Evolutionary conservation across 2,329 filamentous ascomycete genomes (phyloP), one percentile per base, ranked within the genome.

Genomic region (Chaetothyriales sp.): DNA sequence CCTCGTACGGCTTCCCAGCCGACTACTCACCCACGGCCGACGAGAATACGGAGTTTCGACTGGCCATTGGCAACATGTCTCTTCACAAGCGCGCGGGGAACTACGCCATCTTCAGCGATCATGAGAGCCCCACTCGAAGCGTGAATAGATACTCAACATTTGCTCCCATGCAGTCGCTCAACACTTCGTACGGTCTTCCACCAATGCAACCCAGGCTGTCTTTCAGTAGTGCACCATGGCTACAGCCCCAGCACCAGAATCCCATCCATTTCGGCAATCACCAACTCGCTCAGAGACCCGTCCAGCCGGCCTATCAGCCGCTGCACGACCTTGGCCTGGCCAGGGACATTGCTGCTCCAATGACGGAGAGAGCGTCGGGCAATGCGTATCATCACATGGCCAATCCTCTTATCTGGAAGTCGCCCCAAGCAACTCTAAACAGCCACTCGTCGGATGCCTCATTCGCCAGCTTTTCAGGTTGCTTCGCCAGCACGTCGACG

Each of bases 71-170:
- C 10, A 60, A 56, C n/a, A 60, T 65, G 50, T 44, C 47, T 40
- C 60, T 60, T 28, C 61, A 62, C 44, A 66, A 61, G 50, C 54
- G 62, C 40, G 58, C 61, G 19, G 56, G 59, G 47, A 63, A 60
- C 4, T 64, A 72, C 51, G 51, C 61, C 6, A 60, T 73, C 40
- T 72, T 69, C 53, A 62, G 64, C 20, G 70, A 73, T 50, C 57
- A 54, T 58, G 55, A 54, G 29, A 51, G 47, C 20, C 54, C 54
- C 19, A 46, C 51, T 43, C 43, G 22, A 18, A 50, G 10, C 13
- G 44, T 43, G n/a, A 43, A 49, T 7, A 40, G 43, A 29, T 46
- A 50, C 19, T 49, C 47, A 28, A 45, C 28, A 18, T 50, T 49
- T 43, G 53, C 54, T 43, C 54, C 54, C 6, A 43, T 56, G 9